Percentiles rank a stretch among this genome's conserved stretches.
Evolutionary conservation across 2,329 filamentous ascomycete genomes (phyloP).

Genomic region (Curvularia sp.): DNA sequence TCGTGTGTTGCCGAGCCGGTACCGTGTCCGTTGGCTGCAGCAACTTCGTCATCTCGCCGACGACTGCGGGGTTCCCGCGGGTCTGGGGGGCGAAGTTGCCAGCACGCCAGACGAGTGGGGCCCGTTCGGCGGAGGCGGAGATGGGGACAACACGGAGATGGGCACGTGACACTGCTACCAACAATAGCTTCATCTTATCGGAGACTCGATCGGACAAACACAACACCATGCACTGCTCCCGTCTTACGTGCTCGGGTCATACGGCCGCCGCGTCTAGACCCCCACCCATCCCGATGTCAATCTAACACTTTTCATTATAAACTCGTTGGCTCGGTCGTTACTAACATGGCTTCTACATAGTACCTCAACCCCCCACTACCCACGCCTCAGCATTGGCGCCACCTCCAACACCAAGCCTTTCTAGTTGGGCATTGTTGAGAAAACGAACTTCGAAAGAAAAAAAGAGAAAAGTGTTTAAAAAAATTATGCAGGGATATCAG

Average conservation of each 20-base stretch:
- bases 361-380: neutral
- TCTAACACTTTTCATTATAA: slow-evolving; percentile 2
- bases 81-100: slow-evolving; percentile 15
- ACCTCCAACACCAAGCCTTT: slow-evolving; percentile 7
- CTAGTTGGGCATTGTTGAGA: neutral
- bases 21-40: slow-evolving; percentile 20
- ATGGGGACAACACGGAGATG: neutral
- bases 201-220: slow-evolving; percentile 12
- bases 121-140: slow-evolving; percentile 18
- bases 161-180: neutral
- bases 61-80: slow-evolving; percentile 29
- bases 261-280: neutral
- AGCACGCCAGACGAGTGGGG: slow-evolving; percentile 21
- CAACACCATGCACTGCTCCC: neutral
- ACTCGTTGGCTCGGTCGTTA: neutral
- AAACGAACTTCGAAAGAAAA: slow-evolving; percentile 4
- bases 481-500: slow-evolving; percentile 3
- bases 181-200: slow-evolving; percentile 2
- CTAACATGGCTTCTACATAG: neutral
- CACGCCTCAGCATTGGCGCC: neutral
- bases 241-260: neutral
- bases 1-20: slow-evolving; percentile 15
- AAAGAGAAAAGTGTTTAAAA: neutral
- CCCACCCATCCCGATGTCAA: neutral
- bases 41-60: slow-evolving; percentile 27